These are phyloP conservation scores for Aristolochia fimbriata DNA, from an alignment of 164 flowering plant genomes.

Conservation along the genomic window DNA sequence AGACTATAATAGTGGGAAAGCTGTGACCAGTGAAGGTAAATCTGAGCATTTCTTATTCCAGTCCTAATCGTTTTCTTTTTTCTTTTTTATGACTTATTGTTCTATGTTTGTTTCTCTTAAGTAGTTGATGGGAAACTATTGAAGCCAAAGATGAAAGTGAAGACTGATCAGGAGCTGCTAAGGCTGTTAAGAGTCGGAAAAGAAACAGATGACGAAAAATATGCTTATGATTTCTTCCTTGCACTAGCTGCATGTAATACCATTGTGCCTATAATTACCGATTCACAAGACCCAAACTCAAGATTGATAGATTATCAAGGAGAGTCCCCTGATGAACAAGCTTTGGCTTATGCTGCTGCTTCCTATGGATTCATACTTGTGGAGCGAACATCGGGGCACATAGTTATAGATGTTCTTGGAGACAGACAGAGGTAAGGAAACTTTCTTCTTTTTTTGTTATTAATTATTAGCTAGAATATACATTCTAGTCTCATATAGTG, in stretches of 20 bases:
- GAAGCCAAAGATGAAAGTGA: constrained; percentile 81
- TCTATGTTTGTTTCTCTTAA: constrained; percentile 1
- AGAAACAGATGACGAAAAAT: constrained; percentile 33
- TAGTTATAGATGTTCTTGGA: constrained; percentile 49
- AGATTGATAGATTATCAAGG: constrained; percentile 89
- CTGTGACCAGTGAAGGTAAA: constrained; percentile 45
- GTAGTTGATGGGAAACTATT: constrained; percentile 53
- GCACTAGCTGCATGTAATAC: constrained; percentile 98
- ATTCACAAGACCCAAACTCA: constrained; percentile 45
- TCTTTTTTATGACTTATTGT: not conserved
- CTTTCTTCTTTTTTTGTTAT: too few relatives aligned
- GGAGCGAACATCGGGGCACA: constrained; percentile 92
- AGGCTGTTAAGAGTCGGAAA: constrained; percentile 31
- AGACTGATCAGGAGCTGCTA: constrained; percentile 50
- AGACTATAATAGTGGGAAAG: constrained; percentile 44
- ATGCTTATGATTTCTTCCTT: constrained; percentile 67
- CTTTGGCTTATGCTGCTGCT: constrained; percentile 95
- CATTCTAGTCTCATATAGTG: too few relatives aligned
- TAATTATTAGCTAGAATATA: too few relatives aligned
- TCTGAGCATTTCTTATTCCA: not conserved
- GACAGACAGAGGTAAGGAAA: constrained; percentile 21
- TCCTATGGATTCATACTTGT: constrained; percentile 85
- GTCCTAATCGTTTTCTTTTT: not conserved
- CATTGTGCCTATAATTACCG: constrained; percentile 66
- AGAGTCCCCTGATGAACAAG: constrained; percentile 99